These are phyloP conservation scores for Terana coerulea DNA, from an alignment of 768 basidiomycete species.

Conservation along the genomic window DNA sequence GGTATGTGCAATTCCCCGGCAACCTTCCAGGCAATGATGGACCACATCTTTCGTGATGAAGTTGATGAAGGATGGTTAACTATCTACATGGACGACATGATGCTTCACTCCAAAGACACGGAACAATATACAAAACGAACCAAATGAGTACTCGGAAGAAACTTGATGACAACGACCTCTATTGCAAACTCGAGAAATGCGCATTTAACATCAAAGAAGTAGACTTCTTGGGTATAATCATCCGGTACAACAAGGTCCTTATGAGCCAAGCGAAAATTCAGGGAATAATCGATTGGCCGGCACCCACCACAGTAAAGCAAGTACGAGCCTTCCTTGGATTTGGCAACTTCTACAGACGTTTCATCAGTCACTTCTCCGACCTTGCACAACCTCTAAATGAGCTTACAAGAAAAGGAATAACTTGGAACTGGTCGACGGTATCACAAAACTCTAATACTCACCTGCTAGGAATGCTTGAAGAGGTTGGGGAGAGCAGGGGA, in stretches of 20 bases:
- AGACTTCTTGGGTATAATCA: slow-evolving; percentile 30
- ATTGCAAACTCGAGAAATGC: slow-evolving; percentile 35
- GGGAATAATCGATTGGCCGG: slow-evolving; percentile 28
- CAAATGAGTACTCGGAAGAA: slow-evolving; percentile 18
- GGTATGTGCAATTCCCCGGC: slow-evolving; percentile 34
- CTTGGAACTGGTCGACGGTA: too few relatives aligned
- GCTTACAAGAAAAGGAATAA: slow-evolving; percentile 14
- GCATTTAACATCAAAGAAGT: slow-evolving; percentile 24
- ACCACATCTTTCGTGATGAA: slow-evolving; percentile 27
- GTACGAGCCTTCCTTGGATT: slow-evolving; percentile 28
- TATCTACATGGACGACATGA: slow-evolving; percentile 41
- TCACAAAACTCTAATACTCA: too few relatives aligned
- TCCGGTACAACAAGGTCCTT: slow-evolving; percentile 9
- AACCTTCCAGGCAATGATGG: slow-evolving; percentile 31
- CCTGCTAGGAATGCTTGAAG: too few relatives aligned
- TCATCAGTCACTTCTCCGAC: slow-evolving; percentile 25
- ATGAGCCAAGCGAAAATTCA: slow-evolving; percentile 33
- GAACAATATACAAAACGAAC: slow-evolving; percentile 20
- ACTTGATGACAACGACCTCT: slow-evolving; percentile 27
- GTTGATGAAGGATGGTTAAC: slow-evolving; percentile 30
- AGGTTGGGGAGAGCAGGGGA: too few relatives aligned
- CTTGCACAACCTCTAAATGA: slow-evolving; percentile 15
- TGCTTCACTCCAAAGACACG: slow-evolving; percentile 21
- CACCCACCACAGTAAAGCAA: slow-evolving; percentile 16
- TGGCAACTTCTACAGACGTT: slow-evolving; percentile 27